Base-by-base conservation (phyloP, 2,329 filamentous ascomycete genomes). In the Xylariales sp. region DNA sequence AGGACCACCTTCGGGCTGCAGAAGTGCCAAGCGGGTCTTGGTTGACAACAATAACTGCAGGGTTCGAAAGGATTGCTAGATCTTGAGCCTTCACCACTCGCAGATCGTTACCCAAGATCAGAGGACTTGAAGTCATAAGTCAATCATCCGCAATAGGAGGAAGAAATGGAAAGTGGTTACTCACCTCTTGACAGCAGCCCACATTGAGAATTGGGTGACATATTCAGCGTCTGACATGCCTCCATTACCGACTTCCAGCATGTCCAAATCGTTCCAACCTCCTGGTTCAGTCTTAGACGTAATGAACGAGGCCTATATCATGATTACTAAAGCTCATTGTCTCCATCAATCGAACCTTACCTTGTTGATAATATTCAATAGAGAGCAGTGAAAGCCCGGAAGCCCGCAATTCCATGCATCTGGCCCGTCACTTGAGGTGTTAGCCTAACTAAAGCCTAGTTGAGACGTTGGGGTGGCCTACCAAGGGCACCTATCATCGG, bases 1-100 rank as follows among this genome's bases (percentile, higher is more conserved):
- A 34, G 10, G 14, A 9, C 65, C 70, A 74, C 25, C 63, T 60
- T 8, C 72, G 63, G 15, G 61, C 52, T 3, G 66, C 70, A 6
- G 63, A 61, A 20, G 51, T 59, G 4, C 67, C 61, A 6, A 52
- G 46, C 0, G 59, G 55, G 43, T 69, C 66, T 50, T 69, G 65
- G 40, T 60, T 68, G 3, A 68, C 51, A n/a, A 63, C 65, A 21
- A 69, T 66, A 31, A 69, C 58, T n/a, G 66, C 66, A 7, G 58
- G 52, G 45, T 68, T 69, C 28, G 57, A 60, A 11, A 69, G 52
- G 20, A 68, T 68, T 2, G 58, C 51, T 9, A 69, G 56, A 19
- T 63, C 59, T 12, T 51, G 51, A 12, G 57, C 46, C 10, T 46
- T 39, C 40, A 69, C 60, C 10, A 34, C 44, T 19, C 42, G 45